Conservation (phyloP, 1,284 basidiomycete species). For the Trichosporon sp. region DNA sequence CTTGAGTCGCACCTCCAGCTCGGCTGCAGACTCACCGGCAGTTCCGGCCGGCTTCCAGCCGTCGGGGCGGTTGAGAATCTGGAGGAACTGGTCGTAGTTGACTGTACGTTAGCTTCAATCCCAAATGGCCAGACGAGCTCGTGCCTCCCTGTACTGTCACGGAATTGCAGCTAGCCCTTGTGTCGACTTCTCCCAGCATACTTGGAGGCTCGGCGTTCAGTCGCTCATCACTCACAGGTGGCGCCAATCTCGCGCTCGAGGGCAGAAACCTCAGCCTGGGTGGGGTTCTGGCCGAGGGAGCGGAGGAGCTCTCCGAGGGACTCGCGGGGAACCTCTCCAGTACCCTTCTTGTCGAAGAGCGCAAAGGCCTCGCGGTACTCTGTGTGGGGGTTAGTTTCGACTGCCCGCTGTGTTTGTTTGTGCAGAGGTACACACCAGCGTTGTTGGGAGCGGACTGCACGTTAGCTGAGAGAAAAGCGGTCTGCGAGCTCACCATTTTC, state of each 20-base stretch:
- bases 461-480: slow-evolving; percentile 1
- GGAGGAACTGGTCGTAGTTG: slow-evolving; percentile 82
- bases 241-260: slow-evolving; percentile 61
- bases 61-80: slow-evolving; percentile 89
- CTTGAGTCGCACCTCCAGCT: neutral
- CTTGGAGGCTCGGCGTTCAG: neutral
- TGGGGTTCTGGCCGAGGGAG: slow-evolving; percentile 95
- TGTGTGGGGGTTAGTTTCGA: slow-evolving; percentile 39
- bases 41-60: slow-evolving; percentile 95
- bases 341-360: slow-evolving; percentile 95
- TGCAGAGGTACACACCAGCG: slow-evolving; percentile 14
- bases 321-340: slow-evolving; percentile 79
- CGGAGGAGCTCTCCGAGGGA: slow-evolving; percentile 91
- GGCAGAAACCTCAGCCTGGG: slow-evolving; percentile 88
- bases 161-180: no score
- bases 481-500: neutral
- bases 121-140: neutral
- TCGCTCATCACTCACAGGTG: slow-evolving; percentile 41
- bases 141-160: no score
- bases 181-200: no score
- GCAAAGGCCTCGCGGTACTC: slow-evolving; percentile 97
- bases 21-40: slow-evolving; percentile 71
- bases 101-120: slow-evolving; percentile 53
- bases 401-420: neutral
- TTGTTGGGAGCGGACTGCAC: slow-evolving; percentile 23